These are phyloP conservation scores for Xylaria digitata DNA, from an alignment of 2,329 filamentous ascomycete species.

Conservation along the genomic window DNA sequence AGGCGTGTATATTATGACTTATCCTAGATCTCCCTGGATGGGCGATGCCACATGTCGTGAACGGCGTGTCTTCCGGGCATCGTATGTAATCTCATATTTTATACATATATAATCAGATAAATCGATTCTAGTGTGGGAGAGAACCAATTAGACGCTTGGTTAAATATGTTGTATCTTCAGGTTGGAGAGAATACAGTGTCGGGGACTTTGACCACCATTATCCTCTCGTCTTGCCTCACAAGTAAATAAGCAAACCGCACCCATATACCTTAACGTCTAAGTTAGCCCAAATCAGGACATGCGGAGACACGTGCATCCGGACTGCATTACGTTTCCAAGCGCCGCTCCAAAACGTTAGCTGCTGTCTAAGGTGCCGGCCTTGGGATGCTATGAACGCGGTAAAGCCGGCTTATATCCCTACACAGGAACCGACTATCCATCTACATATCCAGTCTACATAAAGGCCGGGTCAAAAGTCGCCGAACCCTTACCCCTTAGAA, in stretches of 20 bases:
- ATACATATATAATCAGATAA: not conserved
- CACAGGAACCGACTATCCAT: not conserved
- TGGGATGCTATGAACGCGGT: slow-evolving; percentile 11
- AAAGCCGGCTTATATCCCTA: slow-evolving; percentile 38
- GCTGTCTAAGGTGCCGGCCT: not conserved
- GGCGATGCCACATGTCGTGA: slow-evolving; percentile 3
- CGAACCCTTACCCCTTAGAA: slow-evolving; percentile 4
- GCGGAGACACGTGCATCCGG: not conserved
- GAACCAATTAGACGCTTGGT: not conserved
- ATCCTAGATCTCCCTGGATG: not conserved
- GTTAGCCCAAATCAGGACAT: not conserved
- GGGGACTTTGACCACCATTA: not conserved
- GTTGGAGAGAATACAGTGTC: not conserved
- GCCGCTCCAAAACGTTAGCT: not conserved
- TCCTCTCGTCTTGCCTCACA: not conserved
- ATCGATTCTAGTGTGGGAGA: not conserved
- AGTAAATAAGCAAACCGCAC: not conserved
- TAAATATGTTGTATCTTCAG: not conserved
- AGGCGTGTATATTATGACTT: slow-evolving; percentile 23
- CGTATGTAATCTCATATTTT: slow-evolving; percentile 1
- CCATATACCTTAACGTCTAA: not conserved
- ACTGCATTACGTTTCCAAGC: not conserved
- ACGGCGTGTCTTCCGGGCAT: not conserved
- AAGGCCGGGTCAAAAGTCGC: not conserved
- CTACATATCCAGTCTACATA: not conserved